phyloP scores from a whole-genome alignment of 768 basidiomycete genomes.

The Boletus sp. region DNA sequence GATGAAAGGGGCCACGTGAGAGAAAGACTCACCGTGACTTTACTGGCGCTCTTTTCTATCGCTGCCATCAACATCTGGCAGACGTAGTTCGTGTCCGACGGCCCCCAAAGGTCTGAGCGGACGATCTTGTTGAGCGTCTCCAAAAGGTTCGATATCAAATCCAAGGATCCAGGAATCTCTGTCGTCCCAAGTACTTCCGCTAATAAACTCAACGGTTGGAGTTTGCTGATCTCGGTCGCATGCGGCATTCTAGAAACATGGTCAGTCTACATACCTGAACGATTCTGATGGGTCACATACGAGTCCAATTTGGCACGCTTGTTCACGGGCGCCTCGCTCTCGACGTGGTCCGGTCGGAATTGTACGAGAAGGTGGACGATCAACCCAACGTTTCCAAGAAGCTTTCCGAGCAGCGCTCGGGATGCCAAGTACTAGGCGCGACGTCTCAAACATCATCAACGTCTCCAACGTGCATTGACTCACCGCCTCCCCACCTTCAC shows the following conservation, averaged over 20 bases:
- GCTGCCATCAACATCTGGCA: conserved; percentile 86
- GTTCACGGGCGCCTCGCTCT: conserved; percentile 45
- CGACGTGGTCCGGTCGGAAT: conserved; percentile 46
- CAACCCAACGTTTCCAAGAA: conserved; percentile 51
- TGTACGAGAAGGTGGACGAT: conserved; percentile 50
- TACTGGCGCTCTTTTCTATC: conserved; percentile 61
- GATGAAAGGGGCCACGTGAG: background rate
- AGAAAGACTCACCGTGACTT: conserved; percentile 47
- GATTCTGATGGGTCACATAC: conserved; percentile 45
- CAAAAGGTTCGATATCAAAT: conserved; percentile 69
- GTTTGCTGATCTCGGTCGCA: conserved; percentile 37
- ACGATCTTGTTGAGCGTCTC: conserved; percentile 69
- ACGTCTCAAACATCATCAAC: background rate
- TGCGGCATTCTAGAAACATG: conserved; percentile 3
- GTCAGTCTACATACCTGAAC: background rate
- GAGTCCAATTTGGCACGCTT: conserved; percentile 65
- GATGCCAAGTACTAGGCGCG: conserved; percentile 40
- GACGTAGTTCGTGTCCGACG: conserved; percentile 71
- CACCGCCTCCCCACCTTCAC: conserved; percentile 49
- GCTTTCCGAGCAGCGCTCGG: conserved; percentile 47
- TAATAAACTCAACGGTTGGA: conserved; percentile 55
- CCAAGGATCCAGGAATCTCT: conserved; percentile 63
- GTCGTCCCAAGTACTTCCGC: conserved; percentile 71
- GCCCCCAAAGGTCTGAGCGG: conserved; percentile 50
- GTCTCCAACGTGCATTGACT: conserved; percentile 13